Evolutionary conservation across 148 eudicot genomes (phyloP).

Genomic region (Tetragonia tetragonoides): DNA sequence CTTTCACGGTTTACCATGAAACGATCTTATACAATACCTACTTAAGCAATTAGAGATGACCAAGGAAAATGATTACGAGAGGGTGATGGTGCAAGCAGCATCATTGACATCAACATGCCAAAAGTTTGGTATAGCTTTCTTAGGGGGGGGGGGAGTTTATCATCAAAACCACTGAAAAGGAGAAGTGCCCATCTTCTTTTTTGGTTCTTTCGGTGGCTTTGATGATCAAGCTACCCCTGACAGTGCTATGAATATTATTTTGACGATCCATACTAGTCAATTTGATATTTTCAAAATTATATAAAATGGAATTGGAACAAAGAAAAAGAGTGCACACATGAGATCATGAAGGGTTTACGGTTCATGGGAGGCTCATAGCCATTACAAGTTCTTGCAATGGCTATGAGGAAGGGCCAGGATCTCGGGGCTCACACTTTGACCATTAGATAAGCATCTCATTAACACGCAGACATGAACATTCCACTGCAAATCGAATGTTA

Average conservation of each 20-base stretch:
- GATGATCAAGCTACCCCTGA: not conserved
- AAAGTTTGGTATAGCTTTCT: conserved; percentile 3
- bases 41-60: not conserved
- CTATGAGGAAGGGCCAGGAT: not conserved
- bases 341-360: not conserved
- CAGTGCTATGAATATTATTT: not conserved
- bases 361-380: not conserved
- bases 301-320: not conserved
- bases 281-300: not conserved
- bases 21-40: not conserved
- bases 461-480: too few species aligned
- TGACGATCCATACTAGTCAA: not conserved
- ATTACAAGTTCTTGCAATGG: too few species aligned
- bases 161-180: conserved; percentile 8
- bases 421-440: not conserved
- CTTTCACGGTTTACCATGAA: not conserved
- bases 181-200: conserved; percentile 4
- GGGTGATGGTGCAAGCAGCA: conserved; percentile 15
- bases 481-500: too few species aligned
- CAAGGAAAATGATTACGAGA: conserved; percentile 13
- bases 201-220: conserved; percentile 19
- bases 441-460: not conserved
- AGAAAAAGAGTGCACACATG: not conserved
- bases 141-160: not conserved
- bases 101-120: conserved; percentile 12